Conservation (phyloP, 768 basidiomycete genomes). For the Russula foetens region DNA sequence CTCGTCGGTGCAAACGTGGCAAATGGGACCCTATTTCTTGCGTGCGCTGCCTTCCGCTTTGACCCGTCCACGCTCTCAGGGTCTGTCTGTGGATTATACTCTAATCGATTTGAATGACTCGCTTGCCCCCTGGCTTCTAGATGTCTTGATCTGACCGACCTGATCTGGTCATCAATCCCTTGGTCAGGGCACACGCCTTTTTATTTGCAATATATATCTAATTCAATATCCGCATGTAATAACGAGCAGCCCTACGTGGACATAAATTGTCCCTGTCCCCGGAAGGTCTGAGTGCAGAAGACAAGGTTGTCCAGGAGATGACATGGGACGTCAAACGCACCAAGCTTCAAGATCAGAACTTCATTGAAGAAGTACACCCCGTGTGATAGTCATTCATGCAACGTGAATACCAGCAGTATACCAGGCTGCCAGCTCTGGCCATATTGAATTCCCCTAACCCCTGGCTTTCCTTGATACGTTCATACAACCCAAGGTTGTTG, state of each 20-base stretch:
- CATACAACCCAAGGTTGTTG: too few relatives aligned
- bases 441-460: background rate
- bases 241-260: background rate
- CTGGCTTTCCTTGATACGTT: background rate
- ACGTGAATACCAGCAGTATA: too few relatives aligned
- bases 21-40: background rate
- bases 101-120: background rate
- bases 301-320: too few relatives aligned
- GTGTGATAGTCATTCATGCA: too few relatives aligned
- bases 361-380: too few relatives aligned
- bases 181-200: background rate
- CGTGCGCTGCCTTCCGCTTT: background rate
- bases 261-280: too few relatives aligned
- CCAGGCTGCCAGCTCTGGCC: too few relatives aligned
- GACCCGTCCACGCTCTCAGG: background rate
- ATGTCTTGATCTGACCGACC: background rate
- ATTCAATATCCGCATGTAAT: background rate
- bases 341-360: too few relatives aligned
- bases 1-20: constrained; percentile 1
- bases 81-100: background rate
- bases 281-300: too few relatives aligned
- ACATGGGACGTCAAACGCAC: too few relatives aligned
- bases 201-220: background rate
- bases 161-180: background rate
- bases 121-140: background rate